These are phyloP conservation scores for Podaxis carcinomalis DNA, from an alignment of 768 basidiomycete species.

Conservation along the genomic window DNA sequence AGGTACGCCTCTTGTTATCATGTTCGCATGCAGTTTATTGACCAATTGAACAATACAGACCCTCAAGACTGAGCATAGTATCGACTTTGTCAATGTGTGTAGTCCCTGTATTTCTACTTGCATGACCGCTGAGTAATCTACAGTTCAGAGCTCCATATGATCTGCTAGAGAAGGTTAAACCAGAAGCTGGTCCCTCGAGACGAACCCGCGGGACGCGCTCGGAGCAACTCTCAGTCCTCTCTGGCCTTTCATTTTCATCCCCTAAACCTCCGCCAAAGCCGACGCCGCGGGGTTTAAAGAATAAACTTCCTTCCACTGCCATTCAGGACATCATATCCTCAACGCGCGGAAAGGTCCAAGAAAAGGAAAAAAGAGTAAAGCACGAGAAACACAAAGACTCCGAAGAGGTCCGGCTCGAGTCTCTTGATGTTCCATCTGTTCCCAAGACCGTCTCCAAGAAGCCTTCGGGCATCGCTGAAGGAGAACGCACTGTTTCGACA, in stretches of 20 bases:
- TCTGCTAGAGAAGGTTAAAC: conserved; percentile 46
- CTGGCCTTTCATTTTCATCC: conserved; percentile 19
- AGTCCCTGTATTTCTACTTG: conserved; percentile 7
- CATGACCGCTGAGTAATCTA: conserved; percentile 3
- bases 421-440: background rate
- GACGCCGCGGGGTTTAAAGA: background rate
- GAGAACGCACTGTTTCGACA: background rate
- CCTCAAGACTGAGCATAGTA: conserved; percentile 69
- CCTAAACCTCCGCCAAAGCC: conserved; percentile 15
- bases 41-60: conserved; percentile 32
- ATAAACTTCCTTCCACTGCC: background rate
- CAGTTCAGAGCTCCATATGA: conserved; percentile 64
- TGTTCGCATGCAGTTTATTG: background rate
- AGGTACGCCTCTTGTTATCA: conserved; percentile 35
- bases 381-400: background rate
- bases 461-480: background rate
- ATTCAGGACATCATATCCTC: conserved; percentile 7
- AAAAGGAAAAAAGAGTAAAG: conserved; percentile 10
- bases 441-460: conserved; percentile 2
- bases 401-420: conserved; percentile 6
- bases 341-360: conserved; percentile 9
- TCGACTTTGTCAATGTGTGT: conserved; percentile 71
- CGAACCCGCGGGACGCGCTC: conserved; percentile 51
- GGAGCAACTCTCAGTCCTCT: conserved; percentile 33
- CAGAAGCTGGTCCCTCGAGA: conserved; percentile 45